Evolutionary conservation across 129 eudicot species (phyloP), one percentile per base, ranked within the genome.

Genomic region (Lactuca sativa): DNA sequence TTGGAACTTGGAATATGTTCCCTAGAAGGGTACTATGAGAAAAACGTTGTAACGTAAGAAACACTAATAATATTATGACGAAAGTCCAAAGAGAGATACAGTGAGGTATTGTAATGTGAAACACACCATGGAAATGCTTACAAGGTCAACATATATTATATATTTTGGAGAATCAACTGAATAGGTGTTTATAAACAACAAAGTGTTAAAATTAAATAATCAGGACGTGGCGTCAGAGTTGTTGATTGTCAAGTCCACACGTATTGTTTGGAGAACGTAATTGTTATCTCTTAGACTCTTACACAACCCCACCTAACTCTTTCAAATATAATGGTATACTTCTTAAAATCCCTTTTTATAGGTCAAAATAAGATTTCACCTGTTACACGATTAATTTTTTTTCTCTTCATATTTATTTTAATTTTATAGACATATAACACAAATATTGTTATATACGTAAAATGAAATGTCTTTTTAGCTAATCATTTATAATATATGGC

Each of bases 201-300:
- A 37, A 13, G 9, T 33, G 16, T 15, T 2, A 33, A 62, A 13
- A 12, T 10, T 7, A 12, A 62, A 7, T n/a, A 14, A 43, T 9
- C 13, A 43, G 7, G 4, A 55, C 13, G 55, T 37, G 38, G 40
- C 56, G 30, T 69, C 74, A 14, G 30, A n/a, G 55, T 70, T 70
- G 75, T n/a, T 70, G 4, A 70, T 58, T 70, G 58, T 58, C 58
- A 30, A 59, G 58, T 70, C 75, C 67, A 70, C 75, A 70, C 67
- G 75, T 70, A 70, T 70, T 31, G 58, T 43, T 55, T 69, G 54
- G 34, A 56, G 53, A 56, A 25, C 7, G 40, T 31, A 56, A 30
- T 56, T 55, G 25, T 30, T 14, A 17, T 4, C 1, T 9, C 17
- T 15, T n/a, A n/a, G n/a, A n/a, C n/a, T n/a, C n/a, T n/a, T 44